Base-by-base conservation (phyloP, 139 green algal genomes). In the Chlamydomonas eustigma region DNA sequence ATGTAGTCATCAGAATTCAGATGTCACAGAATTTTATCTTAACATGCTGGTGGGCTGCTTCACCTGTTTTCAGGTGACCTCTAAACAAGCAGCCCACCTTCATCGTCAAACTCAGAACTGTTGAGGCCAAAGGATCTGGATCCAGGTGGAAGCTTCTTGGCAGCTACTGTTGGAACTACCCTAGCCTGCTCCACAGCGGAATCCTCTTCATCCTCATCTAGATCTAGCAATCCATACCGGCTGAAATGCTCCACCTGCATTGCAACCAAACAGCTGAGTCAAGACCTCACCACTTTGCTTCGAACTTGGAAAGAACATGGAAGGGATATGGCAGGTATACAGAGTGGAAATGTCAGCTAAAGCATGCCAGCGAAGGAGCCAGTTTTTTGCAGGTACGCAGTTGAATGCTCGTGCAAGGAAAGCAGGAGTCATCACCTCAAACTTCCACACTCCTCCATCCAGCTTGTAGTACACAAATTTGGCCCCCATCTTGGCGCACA, bases 241-340 rank as follows among this genome's bases (percentile, higher is more conserved):
- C 86, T 94, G 77, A 98, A 98, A 83, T 98, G 93, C 67, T 98
- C 90, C n/a, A 97, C 82, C 78, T 84, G 82, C 34, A 71, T 32
- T 2, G 44, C 71, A 76, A 4, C 4, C n/a, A n/a, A n/a, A n/a
- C n/a, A n/a, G n/a, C n/a, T n/a, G n/a, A n/a, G n/a, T n/a, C n/a
- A n/a, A n/a, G n/a, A n/a, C n/a, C n/a, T n/a, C n/a, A n/a, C n/a
- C n/a, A n/a, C n/a, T n/a, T n/a, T n/a, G n/a, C n/a, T n/a, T n/a
- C n/a, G n/a, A n/a, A n/a, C n/a, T n/a, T n/a, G n/a, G n/a, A n/a
- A n/a, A n/a, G n/a, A n/a, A n/a, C n/a, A n/a, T n/a, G n/a, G n/a
- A n/a, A n/a, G n/a, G n/a, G n/a, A n/a, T n/a, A n/a, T n/a, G n/a
- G n/a, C n/a, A n/a, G n/a, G n/a, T n/a, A n/a, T n/a, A n/a, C n/a